These are phyloP conservation scores for Eimeria maxima DNA, from an alignment of 169 alveolate genomes.

Conservation along the genomic window DNA sequence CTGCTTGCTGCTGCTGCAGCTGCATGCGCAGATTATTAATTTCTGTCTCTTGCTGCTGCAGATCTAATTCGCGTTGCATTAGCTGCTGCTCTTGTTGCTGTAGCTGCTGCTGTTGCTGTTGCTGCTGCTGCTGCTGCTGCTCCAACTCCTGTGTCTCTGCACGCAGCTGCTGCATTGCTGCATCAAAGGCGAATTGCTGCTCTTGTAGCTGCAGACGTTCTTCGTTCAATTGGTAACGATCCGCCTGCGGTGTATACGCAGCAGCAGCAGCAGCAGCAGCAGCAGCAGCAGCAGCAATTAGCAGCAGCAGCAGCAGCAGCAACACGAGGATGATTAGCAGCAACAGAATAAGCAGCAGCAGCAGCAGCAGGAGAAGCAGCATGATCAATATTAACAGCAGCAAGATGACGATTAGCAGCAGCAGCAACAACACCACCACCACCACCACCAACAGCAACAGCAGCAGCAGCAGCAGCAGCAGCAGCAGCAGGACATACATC, in stretches of 20 bases:
- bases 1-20: too few species aligned
- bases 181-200: background rate
- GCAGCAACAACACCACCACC: too few species aligned
- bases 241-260: constrained; percentile 1
- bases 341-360: background rate
- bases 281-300: constrained; percentile 26
- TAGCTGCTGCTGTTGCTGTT: constrained; percentile 30
- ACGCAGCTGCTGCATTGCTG: constrained; percentile 38
- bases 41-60: too few species aligned
- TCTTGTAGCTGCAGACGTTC: constrained; percentile 19
- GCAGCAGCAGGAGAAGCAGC: constrained; percentile 11
- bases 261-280: background rate
- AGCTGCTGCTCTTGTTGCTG: constrained; percentile 43
- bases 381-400: too few species aligned
- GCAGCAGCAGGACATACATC: background rate
- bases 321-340: background rate
- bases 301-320: constrained; percentile 19
- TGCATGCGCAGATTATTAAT: too few species aligned
- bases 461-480: too few species aligned
- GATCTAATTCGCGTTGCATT: too few species aligned
- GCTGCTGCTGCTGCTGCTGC: constrained; percentile 45
- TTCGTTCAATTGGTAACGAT: constrained; percentile 9
- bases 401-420: background rate
- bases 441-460: too few species aligned
- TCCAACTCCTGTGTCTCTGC: constrained; percentile 20